Percentiles rank a stretch among this genome's conserved stretches.
These are phyloP conservation scores for Neoboletus brunneissimus DNA, from an alignment of 768 basidiomycete species.

Conservation along the genomic window DNA sequence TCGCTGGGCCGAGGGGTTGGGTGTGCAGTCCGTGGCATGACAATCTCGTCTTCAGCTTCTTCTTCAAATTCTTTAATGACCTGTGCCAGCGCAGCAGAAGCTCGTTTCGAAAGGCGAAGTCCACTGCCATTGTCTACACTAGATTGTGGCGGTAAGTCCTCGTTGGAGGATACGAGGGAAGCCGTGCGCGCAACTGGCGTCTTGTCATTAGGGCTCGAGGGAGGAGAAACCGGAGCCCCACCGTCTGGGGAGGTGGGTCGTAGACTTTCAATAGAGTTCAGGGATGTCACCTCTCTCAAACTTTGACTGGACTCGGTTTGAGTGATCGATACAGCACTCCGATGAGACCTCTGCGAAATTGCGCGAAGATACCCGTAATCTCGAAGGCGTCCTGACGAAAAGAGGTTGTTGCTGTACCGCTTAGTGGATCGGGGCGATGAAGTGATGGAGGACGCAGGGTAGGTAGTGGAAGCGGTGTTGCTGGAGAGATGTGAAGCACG, in stretches of 20 bases:
- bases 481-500: conserved; percentile 37
- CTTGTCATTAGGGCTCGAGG: conserved; percentile 44
- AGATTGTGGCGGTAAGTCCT: conserved; percentile 23
- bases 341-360: conserved; percentile 43
- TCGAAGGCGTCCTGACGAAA: conserved; percentile 74
- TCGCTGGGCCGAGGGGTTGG: conserved; percentile 41
- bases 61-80: conserved; percentile 77
- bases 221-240: conserved; percentile 38
- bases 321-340: conserved; percentile 41
- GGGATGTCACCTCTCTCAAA: conserved; percentile 43
- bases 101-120: conserved; percentile 44
- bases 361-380: conserved; percentile 71
- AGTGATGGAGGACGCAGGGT: conserved; percentile 39
- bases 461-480: conserved; percentile 35
- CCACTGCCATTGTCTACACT: conserved; percentile 11
- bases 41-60: conserved; percentile 72
- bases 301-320: conserved; percentile 45
- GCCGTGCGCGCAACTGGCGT: conserved; percentile 41
- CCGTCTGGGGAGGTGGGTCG: conserved; percentile 58
- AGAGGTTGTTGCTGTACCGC: conserved; percentile 84
- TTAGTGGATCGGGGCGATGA: conserved; percentile 52
- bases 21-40: conserved; percentile 61
- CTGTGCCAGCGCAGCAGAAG: conserved; percentile 71
- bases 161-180: conserved; percentile 38
- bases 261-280: conserved; percentile 45